A percentile compares a stretch with the other conserved stretches of the same genome.
These are phyloP conservation scores for Zymoseptoria ardabiliae DNA, from an alignment of 2,329 filamentous ascomycete species.

Conservation along the genomic window DNA sequence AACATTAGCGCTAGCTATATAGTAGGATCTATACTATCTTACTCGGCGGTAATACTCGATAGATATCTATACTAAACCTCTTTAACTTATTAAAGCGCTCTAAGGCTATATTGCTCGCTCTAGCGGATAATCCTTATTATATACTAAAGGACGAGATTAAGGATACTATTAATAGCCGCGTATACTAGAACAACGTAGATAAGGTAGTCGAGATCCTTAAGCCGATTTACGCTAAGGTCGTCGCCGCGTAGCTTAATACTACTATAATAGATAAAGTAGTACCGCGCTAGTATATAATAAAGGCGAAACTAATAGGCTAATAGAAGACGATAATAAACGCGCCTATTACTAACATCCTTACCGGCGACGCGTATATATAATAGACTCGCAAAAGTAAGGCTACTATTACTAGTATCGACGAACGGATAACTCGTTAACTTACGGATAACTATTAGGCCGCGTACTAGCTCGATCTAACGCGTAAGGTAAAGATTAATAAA, in stretches of 20 bases:
- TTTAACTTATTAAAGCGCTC: background rate
- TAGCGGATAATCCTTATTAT: background rate
- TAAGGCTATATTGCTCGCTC: background rate
- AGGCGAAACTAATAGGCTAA: background rate
- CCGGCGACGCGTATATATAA: background rate
- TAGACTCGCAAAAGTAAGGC: background rate
- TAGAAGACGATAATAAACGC: background rate
- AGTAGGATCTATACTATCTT: background rate
- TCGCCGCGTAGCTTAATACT: background rate
- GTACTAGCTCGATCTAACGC: background rate
- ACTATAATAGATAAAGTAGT: background rate
- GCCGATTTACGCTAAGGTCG: background rate
- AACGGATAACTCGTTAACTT: background rate
- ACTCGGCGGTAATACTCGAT: background rate
- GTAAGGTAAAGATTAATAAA: too few species aligned
- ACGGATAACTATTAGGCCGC: background rate
- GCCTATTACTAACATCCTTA: background rate
- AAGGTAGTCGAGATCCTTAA: background rate
- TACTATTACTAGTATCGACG: background rate
- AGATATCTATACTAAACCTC: background rate
- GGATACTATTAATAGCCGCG: background rate
- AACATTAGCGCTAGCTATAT: background rate
- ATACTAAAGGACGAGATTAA: background rate
- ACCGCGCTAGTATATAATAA: background rate
- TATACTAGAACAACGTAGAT: background rate